Evolutionary conservation across 208 protist species (phyloP), one percentile per base, ranked within the genome.

Genomic region (Borovskyia barvae): DNA sequence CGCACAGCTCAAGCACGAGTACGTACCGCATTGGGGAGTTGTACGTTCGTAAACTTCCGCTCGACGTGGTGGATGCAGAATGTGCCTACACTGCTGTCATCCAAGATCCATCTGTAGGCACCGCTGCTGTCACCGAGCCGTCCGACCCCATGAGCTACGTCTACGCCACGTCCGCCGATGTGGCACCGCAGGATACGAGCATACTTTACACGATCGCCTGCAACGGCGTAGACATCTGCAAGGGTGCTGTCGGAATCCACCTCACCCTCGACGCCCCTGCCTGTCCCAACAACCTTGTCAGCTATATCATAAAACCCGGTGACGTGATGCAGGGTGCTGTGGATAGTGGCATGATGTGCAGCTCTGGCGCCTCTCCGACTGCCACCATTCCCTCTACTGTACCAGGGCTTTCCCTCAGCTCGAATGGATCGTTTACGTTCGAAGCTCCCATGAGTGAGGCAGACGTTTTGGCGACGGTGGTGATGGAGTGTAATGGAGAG

Each of bases 401-500:
- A 11, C 15, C 48, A 11, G 56, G 55, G 11, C 47, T 79, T 42
- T 26, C 35, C 14, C 55, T 72, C 30, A 57, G 37, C 37, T 19
- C 43, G 0, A 52, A 29, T 47, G 80, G 80, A 25, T 46, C 47
- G 29, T 85, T 82, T 55, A 43, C 46, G 22, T 89, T 79, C 49
- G 46, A 63, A 35, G 82, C 82, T 24, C 57, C 82, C 7, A 40
- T 33, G 11, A 70, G 39, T 17, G 82, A 89, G 72, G 36, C 29
- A 25, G 71, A 80, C 45, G 60, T 75, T 17, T 30, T 72, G 17
- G 68, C 66, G 7, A 64, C 52, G 14, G 56, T 75, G 29, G 66
- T 69, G 19, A 68, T 76, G 42, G 72, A 75, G 60, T 89, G 82
- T 52, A 60, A 72, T 22, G 63, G 59, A 41, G 72, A 65, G 33